These are phyloP conservation scores for Anisodus tanguticus DNA, from an alignment of 257 asterid genomes.

Conservation along the genomic window DNA sequence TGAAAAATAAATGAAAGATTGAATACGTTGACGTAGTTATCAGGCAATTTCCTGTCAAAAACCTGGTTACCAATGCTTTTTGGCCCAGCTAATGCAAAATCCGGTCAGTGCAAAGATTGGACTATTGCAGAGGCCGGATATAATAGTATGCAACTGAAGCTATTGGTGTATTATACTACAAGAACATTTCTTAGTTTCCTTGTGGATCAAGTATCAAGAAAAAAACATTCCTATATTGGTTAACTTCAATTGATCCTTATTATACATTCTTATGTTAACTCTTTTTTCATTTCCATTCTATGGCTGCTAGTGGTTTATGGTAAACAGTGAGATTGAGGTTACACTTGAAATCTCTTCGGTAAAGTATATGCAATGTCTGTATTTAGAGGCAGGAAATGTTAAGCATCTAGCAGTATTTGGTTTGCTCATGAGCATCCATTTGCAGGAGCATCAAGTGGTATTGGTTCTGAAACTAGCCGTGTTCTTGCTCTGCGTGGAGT, in stretches of 20 bases:
- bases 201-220: background rate
- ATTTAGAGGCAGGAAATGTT: background rate
- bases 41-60: background rate
- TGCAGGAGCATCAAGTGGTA: too few species aligned
- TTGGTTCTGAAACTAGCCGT: too few species aligned
- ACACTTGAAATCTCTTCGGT: background rate
- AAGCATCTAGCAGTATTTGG: constrained; percentile 37
- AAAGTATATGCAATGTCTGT: background rate
- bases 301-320: background rate
- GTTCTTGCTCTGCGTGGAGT: too few species aligned
- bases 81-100: background rate
- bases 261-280: background rate
- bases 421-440: background rate
- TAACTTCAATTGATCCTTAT: background rate
- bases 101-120: background rate
- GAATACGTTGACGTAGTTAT: background rate
- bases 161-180: background rate
- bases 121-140: constrained; percentile 1
- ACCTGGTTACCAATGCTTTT: background rate
- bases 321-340: background rate
- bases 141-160: background rate
- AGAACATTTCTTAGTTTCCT: background rate
- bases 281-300: background rate
- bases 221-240: background rate
- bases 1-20: too few species aligned